Evolutionary conservation across 106 monocot genomes (phyloP), one percentile per base, ranked within the genome.

Genomic region (Dactylorhiza incarnata): DNA sequence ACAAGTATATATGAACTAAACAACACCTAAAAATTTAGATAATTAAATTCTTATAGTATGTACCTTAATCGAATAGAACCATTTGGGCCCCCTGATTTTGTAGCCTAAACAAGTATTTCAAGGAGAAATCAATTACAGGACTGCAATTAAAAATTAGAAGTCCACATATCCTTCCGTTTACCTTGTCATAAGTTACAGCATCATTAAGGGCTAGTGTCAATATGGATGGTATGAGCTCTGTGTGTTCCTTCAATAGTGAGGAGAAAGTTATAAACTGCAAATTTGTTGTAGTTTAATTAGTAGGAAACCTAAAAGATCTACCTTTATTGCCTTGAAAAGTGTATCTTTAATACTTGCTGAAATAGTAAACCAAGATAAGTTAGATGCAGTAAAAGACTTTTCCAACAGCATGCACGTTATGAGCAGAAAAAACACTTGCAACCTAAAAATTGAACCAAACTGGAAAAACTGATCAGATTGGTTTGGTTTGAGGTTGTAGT

Each of bases 61-160:
- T 87, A 97, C 97, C 97, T 93, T 73, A 94, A 82, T 22, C 94
- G 84, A 67, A 99, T 94, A 9, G 94, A 99, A 85, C 97, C 97
- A 89, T 99, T 99, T 82, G 91, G 78, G 4, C 97, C 94, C 45
- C 94, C 94, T 24, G 97, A 62, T 89, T 99, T 99, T 73, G 94
- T 99, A 80, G 86, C 86, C 97, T 99, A 79, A 45, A 82, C 61
- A 51, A 12, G 48, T 72, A 75, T 17, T 59, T 26, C 16, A 13
- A 71, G 75, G 4, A 82, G 78, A 53, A 81, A 49, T 49, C 54
- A 15, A 48, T 56, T 53, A 12, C 61, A 76, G 4, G 63, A 66
- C 16, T 63, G 59, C 3, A 22, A 20, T n/a, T 7, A 54, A 54
- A 29, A 48, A n/a, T 78, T 48, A 13, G 20, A 72, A 37, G 37